phyloP scores from a whole-genome alignment of 2,329 filamentous ascomycete species.

The Colletotrichum cordylinicola region DNA sequence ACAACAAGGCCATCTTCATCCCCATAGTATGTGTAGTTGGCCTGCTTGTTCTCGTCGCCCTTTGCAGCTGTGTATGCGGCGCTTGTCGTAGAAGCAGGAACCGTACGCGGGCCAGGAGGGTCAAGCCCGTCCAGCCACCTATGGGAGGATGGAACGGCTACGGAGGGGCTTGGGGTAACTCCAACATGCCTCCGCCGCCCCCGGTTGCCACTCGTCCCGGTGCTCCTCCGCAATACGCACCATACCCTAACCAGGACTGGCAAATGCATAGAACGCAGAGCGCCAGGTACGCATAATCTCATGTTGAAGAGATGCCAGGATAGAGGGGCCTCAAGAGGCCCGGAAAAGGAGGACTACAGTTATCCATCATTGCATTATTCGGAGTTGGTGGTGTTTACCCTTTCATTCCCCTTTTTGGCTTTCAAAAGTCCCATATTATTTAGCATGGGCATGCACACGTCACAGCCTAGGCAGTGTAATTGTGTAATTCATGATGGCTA shows the following conservation, averaged over 20 bases:
- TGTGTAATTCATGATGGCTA: constrained; percentile 15
- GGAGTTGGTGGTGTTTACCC: constrained; percentile 21
- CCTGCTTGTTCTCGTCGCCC: constrained; percentile 71
- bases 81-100: constrained; percentile 34
- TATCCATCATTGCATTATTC: constrained; percentile 22
- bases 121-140: constrained; percentile 26
- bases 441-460: neutral
- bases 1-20: constrained; percentile 83
- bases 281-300: constrained; percentile 28
- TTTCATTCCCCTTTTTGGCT: neutral
- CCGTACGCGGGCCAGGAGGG: constrained; percentile 24
- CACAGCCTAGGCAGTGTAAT: neutral
- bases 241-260: constrained; percentile 9
- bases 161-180: constrained; percentile 17
- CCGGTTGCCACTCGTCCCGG: constrained; percentile 8
- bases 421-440: neutral
- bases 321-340: neutral
- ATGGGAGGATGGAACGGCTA: constrained; percentile 24
- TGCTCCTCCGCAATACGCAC: neutral
- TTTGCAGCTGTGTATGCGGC: constrained; percentile 68
- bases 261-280: constrained; percentile 19
- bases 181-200: constrained; percentile 13
- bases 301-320: neutral
- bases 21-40: constrained; percentile 74
- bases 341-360: neutral